These are phyloP conservation scores for Fusarium pseudoanthophilum DNA, from an alignment of 2,329 filamentous ascomycete genomes.

Conservation along the genomic window DNA sequence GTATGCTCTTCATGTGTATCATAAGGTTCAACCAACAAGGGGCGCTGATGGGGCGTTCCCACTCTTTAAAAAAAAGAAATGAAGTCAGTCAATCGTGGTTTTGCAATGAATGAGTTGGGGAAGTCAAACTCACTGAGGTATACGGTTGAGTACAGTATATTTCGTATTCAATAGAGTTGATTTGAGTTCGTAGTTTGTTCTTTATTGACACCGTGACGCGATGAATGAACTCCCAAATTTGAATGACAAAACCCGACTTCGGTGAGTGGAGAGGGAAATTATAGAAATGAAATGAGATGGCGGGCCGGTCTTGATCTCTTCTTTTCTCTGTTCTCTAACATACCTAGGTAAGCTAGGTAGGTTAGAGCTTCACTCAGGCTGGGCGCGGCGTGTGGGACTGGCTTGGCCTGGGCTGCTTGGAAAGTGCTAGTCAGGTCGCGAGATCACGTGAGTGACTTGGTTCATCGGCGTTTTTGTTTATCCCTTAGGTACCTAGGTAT, in stretches of 20 bases:
- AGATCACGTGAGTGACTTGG: conserved; percentile 6
- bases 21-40: not conserved
- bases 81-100: not conserved
- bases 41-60: not conserved
- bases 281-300: not conserved
- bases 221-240: not conserved
- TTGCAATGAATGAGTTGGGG: not conserved
- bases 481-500: not conserved
- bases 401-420: not conserved
- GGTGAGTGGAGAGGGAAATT: not conserved
- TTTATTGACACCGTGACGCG: not conserved
- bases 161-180: not conserved
- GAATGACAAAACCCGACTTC: not conserved
- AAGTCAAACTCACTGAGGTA: not conserved
- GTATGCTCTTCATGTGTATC: not conserved
- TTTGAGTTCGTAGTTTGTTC: not conserved
- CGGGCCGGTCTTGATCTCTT: not conserved
- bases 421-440: not conserved
- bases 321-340: not conserved
- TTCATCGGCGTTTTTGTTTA: not conserved
- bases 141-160: not conserved
- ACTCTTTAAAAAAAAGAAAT: not conserved
- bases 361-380: not conserved
- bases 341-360: not conserved
- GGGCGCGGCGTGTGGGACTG: not conserved